A percentile compares a stretch with the other conserved stretches of the same genome.
Evolutionary conservation across 805 yeast genomes (phyloP).

Genomic region (Hanseniaspora nectarophila): DNA sequence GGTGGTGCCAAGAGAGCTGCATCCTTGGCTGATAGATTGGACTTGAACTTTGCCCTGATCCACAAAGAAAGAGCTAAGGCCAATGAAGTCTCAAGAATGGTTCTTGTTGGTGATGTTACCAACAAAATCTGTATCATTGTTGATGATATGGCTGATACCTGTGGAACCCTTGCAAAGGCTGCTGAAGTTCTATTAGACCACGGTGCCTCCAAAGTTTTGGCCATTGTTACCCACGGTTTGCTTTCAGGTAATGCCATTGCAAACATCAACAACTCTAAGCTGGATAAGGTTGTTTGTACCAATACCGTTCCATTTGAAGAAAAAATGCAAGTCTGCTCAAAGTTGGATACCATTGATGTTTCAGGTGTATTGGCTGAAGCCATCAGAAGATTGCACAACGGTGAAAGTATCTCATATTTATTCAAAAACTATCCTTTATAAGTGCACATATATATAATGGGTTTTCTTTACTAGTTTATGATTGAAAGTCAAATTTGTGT

Average conservation of each 20-base stretch:
- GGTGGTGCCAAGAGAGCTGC: slow-evolving; percentile 99
- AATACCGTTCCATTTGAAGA: slow-evolving; percentile 81
- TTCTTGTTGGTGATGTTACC: slow-evolving; percentile 85
- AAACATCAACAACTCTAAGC: slow-evolving; percentile 53
- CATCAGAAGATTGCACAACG: slow-evolving; percentile 86
- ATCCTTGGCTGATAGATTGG: slow-evolving; percentile 80
- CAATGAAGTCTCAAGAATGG: slow-evolving; percentile 90
- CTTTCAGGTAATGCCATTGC: slow-evolving; percentile 74
- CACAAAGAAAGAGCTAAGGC: slow-evolving; percentile 94
- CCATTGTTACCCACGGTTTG: slow-evolving; percentile 92
- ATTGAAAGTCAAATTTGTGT: slow-evolving; percentile 32
- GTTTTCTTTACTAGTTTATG: too few relatives aligned
- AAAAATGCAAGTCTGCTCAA: slow-evolving; percentile 46
- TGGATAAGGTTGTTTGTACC: slow-evolving; percentile 73
- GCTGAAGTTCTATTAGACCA: slow-evolving; percentile 72
- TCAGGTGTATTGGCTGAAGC: slow-evolving; percentile 86
- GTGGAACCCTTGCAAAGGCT: slow-evolving; percentile 93
- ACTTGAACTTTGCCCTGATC: slow-evolving; percentile 84
- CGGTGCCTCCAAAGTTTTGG: slow-evolving; percentile 76
- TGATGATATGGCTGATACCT: slow-evolving; percentile 98
- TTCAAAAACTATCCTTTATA: slow-evolving; percentile 52
- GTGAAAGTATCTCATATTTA: slow-evolving; percentile 84
- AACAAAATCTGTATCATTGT: slow-evolving; percentile 73
- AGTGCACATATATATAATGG: not conserved
- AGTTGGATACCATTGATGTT: slow-evolving; percentile 71